Evolutionary conservation across 345 rosid species (phyloP).

Genomic region (Corchorus capsularis): DNA sequence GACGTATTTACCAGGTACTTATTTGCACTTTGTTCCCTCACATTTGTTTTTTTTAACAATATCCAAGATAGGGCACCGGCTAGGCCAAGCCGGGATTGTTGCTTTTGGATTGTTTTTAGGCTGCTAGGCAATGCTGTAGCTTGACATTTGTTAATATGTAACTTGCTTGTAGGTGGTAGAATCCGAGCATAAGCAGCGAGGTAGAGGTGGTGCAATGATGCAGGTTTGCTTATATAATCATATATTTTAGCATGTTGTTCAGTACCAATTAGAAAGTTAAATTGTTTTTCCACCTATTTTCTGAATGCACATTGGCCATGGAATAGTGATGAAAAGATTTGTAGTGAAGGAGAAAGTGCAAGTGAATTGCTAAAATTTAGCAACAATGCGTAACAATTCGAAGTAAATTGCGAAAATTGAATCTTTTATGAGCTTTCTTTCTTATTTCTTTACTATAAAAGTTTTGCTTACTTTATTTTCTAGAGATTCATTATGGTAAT

Average conservation of each 20-base stretch:
- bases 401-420: neutral
- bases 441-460: neutral
- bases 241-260: neutral
- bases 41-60: neutral
- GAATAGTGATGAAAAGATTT: neutral
- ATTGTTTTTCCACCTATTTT: neutral
- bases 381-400: neutral
- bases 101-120: neutral
- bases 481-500: neutral
- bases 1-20: conserved; percentile 72
- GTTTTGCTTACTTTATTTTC: neutral
- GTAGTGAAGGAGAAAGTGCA: neutral
- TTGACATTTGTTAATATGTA: neutral
- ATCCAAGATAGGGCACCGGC: neutral
- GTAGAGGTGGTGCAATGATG: conserved; percentile 93
- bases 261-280: neutral
- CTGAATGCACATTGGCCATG: neutral
- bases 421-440: neutral
- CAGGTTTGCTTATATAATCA: conserved; percentile 46
- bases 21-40: neutral
- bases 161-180: conserved; percentile 60
- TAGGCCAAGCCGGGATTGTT: neutral
- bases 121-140: neutral
- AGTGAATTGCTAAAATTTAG: neutral
- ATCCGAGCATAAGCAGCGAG: conserved; percentile 80